phyloP scores from a whole-genome alignment of 148 eudicot species.

The Hydrangea macrophylla region DNA sequence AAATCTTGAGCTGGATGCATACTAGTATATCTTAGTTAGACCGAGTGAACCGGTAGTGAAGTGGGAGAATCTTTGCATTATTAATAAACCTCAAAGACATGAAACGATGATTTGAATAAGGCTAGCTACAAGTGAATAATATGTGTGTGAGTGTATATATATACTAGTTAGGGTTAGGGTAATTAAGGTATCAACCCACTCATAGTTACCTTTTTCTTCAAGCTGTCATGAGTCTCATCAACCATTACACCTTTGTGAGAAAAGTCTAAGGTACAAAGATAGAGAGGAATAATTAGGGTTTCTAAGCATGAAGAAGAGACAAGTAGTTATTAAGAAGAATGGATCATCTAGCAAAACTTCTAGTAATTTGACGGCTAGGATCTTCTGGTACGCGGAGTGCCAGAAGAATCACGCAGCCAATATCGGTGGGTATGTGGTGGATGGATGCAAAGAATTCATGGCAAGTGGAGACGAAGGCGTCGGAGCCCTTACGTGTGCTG shows the following conservation, averaged over 20 bases:
- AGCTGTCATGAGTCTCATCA: too few species aligned
- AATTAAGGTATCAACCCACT: constrained; percentile 3
- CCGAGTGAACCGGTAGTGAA: too few species aligned
- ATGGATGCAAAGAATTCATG: constrained; percentile 85
- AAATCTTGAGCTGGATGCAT: too few species aligned
- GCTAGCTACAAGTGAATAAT: too few species aligned
- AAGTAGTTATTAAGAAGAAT: constrained; percentile 46
- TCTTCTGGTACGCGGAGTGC: constrained; percentile 56
- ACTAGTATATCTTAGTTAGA: too few species aligned
- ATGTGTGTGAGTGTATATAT: too few species aligned
- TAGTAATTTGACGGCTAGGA: constrained; percentile 14
- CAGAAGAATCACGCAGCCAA: constrained; percentile 81
- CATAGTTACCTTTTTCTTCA: neutral
- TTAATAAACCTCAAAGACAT: too few species aligned
- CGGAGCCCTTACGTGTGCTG: constrained; percentile 56
- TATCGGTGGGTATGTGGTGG: constrained; percentile 79
- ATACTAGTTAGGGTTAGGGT: constrained; percentile 3
- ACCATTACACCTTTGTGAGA: too few species aligned
- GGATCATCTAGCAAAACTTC: constrained; percentile 23
- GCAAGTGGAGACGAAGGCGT: constrained; percentile 62
- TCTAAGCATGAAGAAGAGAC: constrained; percentile 52
- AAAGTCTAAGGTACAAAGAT: neutral
- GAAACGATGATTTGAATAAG: constrained; percentile 14
- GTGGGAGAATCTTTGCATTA: too few species aligned
- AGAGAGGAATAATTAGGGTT: neutral